A percentile compares a stretch with the other conserved stretches of the same genome.
phyloP scores from a whole-genome alignment of 2,329 filamentous ascomycete species.

The Clathrospora elynae region DNA sequence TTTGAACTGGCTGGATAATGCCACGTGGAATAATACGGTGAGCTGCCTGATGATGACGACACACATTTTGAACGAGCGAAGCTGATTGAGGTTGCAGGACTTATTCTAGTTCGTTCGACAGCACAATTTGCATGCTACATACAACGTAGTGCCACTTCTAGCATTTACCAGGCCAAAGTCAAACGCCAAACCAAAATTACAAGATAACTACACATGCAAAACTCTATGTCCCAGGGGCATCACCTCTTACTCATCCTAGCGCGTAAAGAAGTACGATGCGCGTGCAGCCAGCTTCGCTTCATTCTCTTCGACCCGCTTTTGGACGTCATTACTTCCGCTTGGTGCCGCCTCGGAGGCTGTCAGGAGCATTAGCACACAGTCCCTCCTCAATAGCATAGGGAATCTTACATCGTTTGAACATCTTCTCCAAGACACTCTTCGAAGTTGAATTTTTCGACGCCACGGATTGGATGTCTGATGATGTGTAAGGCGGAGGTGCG shows the following conservation, averaged over 20 bases:
- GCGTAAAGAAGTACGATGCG: conserved; percentile 14
- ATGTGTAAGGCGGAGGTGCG: conserved; percentile 17
- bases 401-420: conserved; percentile 18
- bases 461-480: conserved; percentile 14
- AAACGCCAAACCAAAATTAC: too few relatives aligned
- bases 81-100: conserved; percentile 15
- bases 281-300: conserved; percentile 17
- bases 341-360: conserved; percentile 1
- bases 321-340: conserved; percentile 1
- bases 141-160: too few relatives aligned
- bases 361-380: too few relatives aligned
- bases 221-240: neutral
- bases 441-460: conserved; percentile 17
- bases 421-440: conserved; percentile 20
- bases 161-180: too few relatives aligned
- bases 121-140: too few relatives aligned
- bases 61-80: neutral
- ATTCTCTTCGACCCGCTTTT: conserved; percentile 6
- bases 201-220: too few relatives aligned
- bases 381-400: too few relatives aligned
- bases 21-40: conserved; percentile 44
- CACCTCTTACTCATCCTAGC: neutral
- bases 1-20: conserved; percentile 45
- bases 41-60: conserved; percentile 1
- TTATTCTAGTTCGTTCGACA: too few relatives aligned